These are phyloP conservation scores for Trichoderma sp. DNA, from an alignment of 2,329 filamentous ascomycete species.

Conservation along the genomic window DNA sequence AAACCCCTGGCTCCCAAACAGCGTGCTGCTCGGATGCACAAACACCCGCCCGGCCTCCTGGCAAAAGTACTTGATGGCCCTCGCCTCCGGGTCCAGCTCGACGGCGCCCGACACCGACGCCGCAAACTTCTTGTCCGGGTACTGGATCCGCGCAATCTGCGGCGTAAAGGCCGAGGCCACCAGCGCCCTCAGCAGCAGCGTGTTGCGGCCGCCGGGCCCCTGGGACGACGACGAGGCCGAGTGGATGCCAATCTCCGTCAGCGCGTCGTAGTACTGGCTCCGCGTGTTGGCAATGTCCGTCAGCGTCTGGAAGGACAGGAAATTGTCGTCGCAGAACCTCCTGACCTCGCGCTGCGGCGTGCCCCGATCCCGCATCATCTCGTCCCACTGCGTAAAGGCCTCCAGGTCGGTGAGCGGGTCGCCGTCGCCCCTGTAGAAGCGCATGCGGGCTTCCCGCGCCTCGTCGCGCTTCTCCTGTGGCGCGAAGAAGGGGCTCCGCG, in stretches of 20 bases:
- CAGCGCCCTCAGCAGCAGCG: constrained; percentile 65
- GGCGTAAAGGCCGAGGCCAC: constrained; percentile 77
- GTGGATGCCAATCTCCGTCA: constrained; percentile 84
- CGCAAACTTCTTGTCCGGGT: constrained; percentile 95
- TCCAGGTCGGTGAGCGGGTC: constrained; percentile 86
- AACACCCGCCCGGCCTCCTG: constrained; percentile 86
- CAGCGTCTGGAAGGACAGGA: constrained; percentile 79
- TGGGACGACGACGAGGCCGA: constrained; percentile 39
- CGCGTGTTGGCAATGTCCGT: constrained; percentile 86
- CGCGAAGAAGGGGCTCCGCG: constrained; percentile 81
- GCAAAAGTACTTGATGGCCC: constrained; percentile 90
- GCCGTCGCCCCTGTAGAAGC: constrained; percentile 76
- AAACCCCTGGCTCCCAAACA: constrained; percentile 83
- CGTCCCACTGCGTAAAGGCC: constrained; percentile 81
- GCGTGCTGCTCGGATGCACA: constrained; percentile 83
- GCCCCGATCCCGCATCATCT: constrained; percentile 59
- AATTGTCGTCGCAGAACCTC: constrained; percentile 81
- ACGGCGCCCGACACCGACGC: constrained; percentile 85
- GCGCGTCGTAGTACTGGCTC: constrained; percentile 79
- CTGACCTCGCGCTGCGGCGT: constrained; percentile 65
- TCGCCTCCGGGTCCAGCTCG: constrained; percentile 88
- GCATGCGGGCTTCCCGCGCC: constrained; percentile 72
- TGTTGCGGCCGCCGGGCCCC: constrained; percentile 39
- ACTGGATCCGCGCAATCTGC: constrained; percentile 87
- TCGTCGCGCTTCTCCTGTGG: constrained; percentile 82